Conservation (phyloP, 2,329 filamentous ascomycete genomes). For the Neodidymelliopsis sp. region DNA sequence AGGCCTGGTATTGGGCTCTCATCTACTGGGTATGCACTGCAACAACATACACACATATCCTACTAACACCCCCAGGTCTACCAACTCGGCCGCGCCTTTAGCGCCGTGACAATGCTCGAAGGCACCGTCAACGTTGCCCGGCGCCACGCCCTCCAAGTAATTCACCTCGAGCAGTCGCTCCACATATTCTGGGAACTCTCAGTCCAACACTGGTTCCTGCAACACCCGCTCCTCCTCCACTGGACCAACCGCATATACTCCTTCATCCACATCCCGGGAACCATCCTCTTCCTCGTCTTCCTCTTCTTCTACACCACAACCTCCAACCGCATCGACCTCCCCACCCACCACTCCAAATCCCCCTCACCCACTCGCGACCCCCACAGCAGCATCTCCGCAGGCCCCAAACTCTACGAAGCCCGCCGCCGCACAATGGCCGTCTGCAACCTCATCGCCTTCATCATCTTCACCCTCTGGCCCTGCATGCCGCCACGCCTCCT, state of each 20-base stretch:
- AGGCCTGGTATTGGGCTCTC: conserved; percentile 79
- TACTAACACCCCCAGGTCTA: conserved; percentile 64
- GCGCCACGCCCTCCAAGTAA: conserved; percentile 71
- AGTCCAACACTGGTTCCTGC: conserved; percentile 66
- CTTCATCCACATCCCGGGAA: conserved; percentile 80
- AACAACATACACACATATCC: background rate
- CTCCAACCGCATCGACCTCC: conserved; percentile 58
- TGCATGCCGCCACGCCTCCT: conserved; percentile 68
- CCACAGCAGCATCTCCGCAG: conserved; percentile 53
- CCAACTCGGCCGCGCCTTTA: conserved; percentile 76
- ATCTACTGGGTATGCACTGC: conserved; percentile 72
- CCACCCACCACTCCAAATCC: conserved; percentile 45
- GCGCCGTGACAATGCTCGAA: conserved; percentile 71
- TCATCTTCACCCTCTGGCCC: conserved; percentile 66
- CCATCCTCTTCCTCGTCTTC: conserved; percentile 72
- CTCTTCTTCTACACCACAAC: conserved; percentile 76
- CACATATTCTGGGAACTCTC: conserved; percentile 70
- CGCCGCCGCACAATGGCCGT: conserved; percentile 64
- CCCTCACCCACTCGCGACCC: conserved; percentile 14
- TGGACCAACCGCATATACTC: conserved; percentile 78
- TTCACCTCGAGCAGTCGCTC: conserved; percentile 70
- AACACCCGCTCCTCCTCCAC: conserved; percentile 64
- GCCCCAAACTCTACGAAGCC: conserved; percentile 63
- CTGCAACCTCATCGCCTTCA: conserved; percentile 66
- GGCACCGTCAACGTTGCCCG: conserved; percentile 73